These are phyloP conservation scores for Tricholoma hemisulphureum DNA, from an alignment of 768 basidiomycete genomes.

Conservation along the genomic window DNA sequence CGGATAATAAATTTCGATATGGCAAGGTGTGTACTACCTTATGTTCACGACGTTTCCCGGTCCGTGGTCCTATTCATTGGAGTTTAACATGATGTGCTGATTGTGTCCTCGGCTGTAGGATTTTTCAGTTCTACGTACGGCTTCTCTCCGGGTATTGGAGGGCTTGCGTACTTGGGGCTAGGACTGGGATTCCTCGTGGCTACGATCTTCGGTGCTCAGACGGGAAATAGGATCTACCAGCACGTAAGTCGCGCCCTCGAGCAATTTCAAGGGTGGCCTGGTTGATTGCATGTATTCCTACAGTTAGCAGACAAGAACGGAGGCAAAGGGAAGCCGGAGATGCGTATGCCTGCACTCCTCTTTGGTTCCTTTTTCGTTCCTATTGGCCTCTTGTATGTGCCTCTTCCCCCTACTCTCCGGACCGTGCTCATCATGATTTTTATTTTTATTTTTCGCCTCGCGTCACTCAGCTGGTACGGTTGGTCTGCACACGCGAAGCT, in stretches of 20 bases:
- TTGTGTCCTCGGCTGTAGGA: constrained; percentile 21
- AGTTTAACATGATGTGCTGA: not conserved
- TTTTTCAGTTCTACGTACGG: constrained; percentile 51
- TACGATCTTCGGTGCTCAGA: constrained; percentile 46
- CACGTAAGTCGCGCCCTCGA: not conserved
- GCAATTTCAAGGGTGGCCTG: not conserved
- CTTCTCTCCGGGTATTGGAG: constrained; percentile 50
- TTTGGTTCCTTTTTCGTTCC: constrained; percentile 70
- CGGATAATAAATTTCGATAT: not conserved
- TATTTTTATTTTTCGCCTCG: not conserved
- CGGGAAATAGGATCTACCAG: constrained; percentile 42
- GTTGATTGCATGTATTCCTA: not conserved
- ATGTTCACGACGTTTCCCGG: constrained; percentile 70
- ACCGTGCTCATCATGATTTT: not conserved
- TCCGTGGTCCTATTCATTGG: constrained; percentile 19
- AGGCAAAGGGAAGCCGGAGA: constrained; percentile 70
- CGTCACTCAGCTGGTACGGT: constrained; percentile 63
- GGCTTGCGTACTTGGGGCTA: constrained; percentile 53
- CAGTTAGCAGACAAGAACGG: constrained; percentile 53
- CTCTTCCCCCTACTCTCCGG: constrained; percentile 10
- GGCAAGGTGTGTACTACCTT: constrained; percentile 60
- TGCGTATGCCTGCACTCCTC: constrained; percentile 69
- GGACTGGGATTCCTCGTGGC: constrained; percentile 54
- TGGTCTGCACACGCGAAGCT: constrained; percentile 67
- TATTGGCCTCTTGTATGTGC: constrained; percentile 63